Conservation (phyloP, 139 green algal species). For the Chlorella sp. region DNA sequence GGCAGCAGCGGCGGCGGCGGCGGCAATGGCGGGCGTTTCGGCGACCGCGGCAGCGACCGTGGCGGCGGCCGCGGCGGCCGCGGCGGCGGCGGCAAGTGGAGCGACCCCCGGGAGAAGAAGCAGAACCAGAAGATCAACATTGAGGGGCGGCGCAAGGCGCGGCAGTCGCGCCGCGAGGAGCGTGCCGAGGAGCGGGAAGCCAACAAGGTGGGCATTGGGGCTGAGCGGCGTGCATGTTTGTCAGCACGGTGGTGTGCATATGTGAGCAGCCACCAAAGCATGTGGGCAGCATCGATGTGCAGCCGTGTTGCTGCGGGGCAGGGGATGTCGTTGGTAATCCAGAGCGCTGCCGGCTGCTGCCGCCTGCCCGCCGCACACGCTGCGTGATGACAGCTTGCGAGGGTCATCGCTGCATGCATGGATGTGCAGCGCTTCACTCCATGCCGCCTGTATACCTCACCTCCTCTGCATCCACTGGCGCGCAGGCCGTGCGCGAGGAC, state of each 20-base stretch:
- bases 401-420: no score
- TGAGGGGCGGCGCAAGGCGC: slow-evolving; percentile 48
- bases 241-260: no score
- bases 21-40: not conserved
- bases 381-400: no score
- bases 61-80: not conserved
- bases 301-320: no score
- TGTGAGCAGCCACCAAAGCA: no score
- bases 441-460: not conserved
- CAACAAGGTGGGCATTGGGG: slow-evolving; percentile 33
- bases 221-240: not conserved
- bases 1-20: not conserved
- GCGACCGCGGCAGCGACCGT: not conserved
- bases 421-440: no score
- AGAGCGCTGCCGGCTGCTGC: no score
- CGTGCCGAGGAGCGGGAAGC: slow-evolving; percentile 58
- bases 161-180: slow-evolving; percentile 56
- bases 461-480: not conserved
- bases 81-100: not conserved
- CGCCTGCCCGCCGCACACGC: no score
- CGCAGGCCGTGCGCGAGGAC: slow-evolving; percentile 75
- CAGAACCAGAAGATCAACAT: slow-evolving; percentile 36
- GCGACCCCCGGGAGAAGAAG: not conserved
- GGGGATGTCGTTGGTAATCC: no score
- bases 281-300: not conserved